Evolutionary conservation across 805 yeast genomes (phyloP), one percentile per base, ranked within the genome.

Genomic region (Lachancea thermotolerans): DNA sequence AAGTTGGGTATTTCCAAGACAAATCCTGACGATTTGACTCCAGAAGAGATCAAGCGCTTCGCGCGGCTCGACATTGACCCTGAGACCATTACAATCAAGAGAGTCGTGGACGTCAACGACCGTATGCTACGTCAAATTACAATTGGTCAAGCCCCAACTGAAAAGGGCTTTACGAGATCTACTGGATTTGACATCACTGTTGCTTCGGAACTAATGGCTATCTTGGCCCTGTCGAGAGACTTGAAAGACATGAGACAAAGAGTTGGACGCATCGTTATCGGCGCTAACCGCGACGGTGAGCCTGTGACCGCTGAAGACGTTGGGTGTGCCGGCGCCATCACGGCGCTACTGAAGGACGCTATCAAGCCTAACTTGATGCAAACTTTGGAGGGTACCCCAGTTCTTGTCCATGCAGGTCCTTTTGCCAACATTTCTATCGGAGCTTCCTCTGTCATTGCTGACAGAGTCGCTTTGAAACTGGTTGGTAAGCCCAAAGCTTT

Each of bases 341-440:
- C 97, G 41, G 97, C 98, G 10, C 74, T 91, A 59, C 73, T 91
- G 75, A 91, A 89, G 70, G 98, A 91, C 63, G 96, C 98, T 18
- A 82, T 91, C 64, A 91, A 90, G 71, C 98, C 98, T 54, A 91
- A 87, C 64, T 68, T 91, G 64, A 91, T 91, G 98, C 98, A 91
- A 69, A 87, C 97, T 41, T 75, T 91, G 50, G 97, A 91, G 69
- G 98, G 98, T 49, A 90, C 97, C 7, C 98, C 98, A 5, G 98
- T 91, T 21, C 81, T 91, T 60, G 96, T 91, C 15, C 98, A 91
- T 64, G 97, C 97, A 35, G 98, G 98, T 51, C 98, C 98, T 27
- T 91, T 91, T 66, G 98, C 98, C 54, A 91, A 91, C 69, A 91
- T 91, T 53, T 86, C 96, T 30, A 91, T 91, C 63, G 99, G 99